Percentiles rank a stretch among this genome's conserved stretches.
phyloP scores from a whole-genome alignment of 805 yeast genomes.

The Candida ulmi region DNA sequence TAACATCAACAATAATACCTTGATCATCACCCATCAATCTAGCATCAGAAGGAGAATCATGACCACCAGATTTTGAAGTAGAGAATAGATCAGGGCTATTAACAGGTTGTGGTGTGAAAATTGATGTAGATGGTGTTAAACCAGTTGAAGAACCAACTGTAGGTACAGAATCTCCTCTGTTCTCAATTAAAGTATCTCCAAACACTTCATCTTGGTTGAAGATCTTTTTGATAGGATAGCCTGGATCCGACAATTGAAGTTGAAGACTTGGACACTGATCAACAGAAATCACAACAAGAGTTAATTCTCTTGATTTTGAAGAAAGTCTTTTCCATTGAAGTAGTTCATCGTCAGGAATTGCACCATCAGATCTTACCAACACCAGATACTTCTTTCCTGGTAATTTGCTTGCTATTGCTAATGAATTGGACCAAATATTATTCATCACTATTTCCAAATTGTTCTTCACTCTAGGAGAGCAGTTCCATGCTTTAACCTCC shows the following conservation, averaged over 20 bases:
- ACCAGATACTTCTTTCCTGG: slow-evolving; percentile 51
- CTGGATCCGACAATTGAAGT: slow-evolving; percentile 26
- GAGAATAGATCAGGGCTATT: slow-evolving; percentile 24
- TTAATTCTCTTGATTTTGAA: slow-evolving; percentile 46
- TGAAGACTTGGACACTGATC: slow-evolving; percentile 49
- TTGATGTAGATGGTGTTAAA: slow-evolving; percentile 20
- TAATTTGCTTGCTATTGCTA: slow-evolving; percentile 30
- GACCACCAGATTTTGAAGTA: slow-evolving; percentile 4
- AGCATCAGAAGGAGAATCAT: slow-evolving; percentile 16
- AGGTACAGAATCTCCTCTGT: slow-evolving; percentile 10
- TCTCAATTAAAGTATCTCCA: slow-evolving; percentile 1
- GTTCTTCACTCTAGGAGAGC: slow-evolving; percentile 26
- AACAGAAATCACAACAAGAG: slow-evolving; percentile 65
- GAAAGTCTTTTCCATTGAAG: slow-evolving; percentile 75
- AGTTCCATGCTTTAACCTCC: slow-evolving; percentile 60
- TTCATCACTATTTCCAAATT: slow-evolving; percentile 54
- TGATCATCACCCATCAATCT: slow-evolving; percentile 5
- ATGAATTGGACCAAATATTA: slow-evolving; percentile 61
- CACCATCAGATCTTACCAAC: slow-evolving; percentile 63
- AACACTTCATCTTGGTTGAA: slow-evolving; percentile 21
- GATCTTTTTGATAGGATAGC: slow-evolving; percentile 29
- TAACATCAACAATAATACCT: slow-evolving; percentile 37
- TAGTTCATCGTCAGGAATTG: slow-evolving; percentile 77
- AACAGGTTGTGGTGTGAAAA: slow-evolving; percentile 22
- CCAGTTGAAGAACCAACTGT: slow-evolving; percentile 24